Conservation (phyloP, 106 monocot species). For the Triglochin maritima region DNA sequence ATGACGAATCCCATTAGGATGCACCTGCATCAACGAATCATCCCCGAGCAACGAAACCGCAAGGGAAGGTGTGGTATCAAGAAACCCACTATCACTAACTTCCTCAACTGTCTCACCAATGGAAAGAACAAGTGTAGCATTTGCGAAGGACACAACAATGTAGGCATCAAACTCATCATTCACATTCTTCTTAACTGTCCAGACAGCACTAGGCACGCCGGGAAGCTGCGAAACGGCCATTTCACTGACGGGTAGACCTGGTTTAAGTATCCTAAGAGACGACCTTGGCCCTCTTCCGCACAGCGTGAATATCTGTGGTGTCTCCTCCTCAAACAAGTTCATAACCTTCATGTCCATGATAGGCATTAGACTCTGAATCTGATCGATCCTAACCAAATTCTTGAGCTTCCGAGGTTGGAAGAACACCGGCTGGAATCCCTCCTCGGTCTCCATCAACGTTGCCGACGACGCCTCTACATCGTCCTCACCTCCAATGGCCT, state of each 20-base stretch:
- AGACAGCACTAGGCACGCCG: slow-evolving; percentile 78
- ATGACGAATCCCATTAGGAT: slow-evolving; percentile 93
- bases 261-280: slow-evolving; percentile 61
- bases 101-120: slow-evolving; percentile 98
- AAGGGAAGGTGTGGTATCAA: slow-evolving; percentile 85
- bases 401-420: slow-evolving; percentile 83
- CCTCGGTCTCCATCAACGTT: slow-evolving; percentile 93
- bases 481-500: slow-evolving; percentile 80
- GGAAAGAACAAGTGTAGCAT: slow-evolving; percentile 89
- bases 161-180: slow-evolving; percentile 97
- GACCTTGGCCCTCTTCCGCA: slow-evolving; percentile 90
- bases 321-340: slow-evolving; percentile 98
- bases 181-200: slow-evolving; percentile 95
- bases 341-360: slow-evolving; percentile 90
- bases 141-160: slow-evolving; percentile 89
- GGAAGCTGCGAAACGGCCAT: slow-evolving; percentile 93
- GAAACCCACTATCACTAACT: slow-evolving; percentile 91
- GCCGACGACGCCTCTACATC: slow-evolving; percentile 95
- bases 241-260: slow-evolving; percentile 82
- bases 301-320: slow-evolving; percentile 74
- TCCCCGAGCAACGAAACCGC: slow-evolving; percentile 85
- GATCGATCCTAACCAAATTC: slow-evolving; percentile 71
- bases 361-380: slow-evolving; percentile 84
- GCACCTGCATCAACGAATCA: slow-evolving; percentile 98
- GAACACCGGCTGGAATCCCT: slow-evolving; percentile 94